Conservation (phyloP, 2,329 filamentous ascomycete genomes). For the Ascochyta rabiei region DNA sequence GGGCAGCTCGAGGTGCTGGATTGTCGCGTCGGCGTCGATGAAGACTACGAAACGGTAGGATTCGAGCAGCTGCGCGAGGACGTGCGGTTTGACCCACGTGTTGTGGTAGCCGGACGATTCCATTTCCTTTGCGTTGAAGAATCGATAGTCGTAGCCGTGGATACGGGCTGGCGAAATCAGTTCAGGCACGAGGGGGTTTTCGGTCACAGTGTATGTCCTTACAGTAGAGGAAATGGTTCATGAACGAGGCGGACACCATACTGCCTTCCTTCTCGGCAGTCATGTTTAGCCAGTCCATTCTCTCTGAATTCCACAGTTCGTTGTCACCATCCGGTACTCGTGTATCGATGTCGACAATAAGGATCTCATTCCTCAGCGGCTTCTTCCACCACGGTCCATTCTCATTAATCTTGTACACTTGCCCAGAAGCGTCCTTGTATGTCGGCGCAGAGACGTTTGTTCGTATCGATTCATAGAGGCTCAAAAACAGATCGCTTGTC, state of each 20-base stretch:
- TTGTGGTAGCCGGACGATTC: conserved; percentile 38
- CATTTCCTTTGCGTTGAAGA: conserved; percentile 47
- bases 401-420: conserved; percentile 19
- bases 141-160: conserved; percentile 54
- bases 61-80: conserved; percentile 49
- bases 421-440: conserved; percentile 20
- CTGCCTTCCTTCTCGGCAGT: conserved; percentile 26
- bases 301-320: conserved; percentile 28
- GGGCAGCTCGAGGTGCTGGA: conserved; percentile 52
- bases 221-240: conserved; percentile 51
- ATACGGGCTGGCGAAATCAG: conserved; percentile 35
- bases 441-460: conserved; percentile 14
- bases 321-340: conserved; percentile 26
- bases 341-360: conserved; percentile 43
- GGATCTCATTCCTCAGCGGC: conserved; percentile 29
- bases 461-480: conserved; percentile 19
- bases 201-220: conserved; percentile 24
- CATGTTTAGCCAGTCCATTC: conserved; percentile 33
- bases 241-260: conserved; percentile 47
- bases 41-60: conserved; percentile 53
- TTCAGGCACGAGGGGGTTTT: neutral
- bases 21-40: conserved; percentile 54
- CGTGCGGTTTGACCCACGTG: conserved; percentile 54
- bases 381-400: conserved; percentile 31
- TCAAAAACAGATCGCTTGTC: conserved; percentile 14